These are phyloP conservation scores for Dactylorhiza incarnata DNA, from an alignment of 106 monocot species.

Conservation along the genomic window DNA sequence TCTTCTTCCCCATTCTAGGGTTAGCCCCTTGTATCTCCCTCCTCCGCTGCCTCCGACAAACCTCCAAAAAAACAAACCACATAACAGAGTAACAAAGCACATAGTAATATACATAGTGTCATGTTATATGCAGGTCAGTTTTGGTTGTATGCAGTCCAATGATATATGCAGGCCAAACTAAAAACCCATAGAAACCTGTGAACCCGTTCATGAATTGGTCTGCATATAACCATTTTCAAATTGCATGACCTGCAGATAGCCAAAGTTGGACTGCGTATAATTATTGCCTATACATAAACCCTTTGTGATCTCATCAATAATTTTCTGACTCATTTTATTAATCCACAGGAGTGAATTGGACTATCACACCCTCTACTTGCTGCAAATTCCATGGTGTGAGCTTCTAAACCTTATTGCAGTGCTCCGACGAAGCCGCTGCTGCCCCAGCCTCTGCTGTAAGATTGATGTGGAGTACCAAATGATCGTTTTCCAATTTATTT, in stretches of 20 bases:
- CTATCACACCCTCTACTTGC: neutral
- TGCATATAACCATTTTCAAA: no score
- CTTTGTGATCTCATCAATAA: neutral
- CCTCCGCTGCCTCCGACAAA: no score
- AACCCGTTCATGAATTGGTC: no score
- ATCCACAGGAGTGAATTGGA: neutral
- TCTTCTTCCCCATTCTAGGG: no score
- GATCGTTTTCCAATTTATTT: neutral
- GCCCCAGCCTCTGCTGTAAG: neutral
- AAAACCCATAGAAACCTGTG: no score
- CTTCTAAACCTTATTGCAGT: neutral
- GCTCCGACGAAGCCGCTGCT: neutral
- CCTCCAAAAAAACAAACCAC: no score
- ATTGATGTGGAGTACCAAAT: slow-evolving; percentile 1
- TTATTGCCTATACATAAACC: neutral
- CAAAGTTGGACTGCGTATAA: no score
- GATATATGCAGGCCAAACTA: no score
- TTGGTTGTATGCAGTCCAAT: no score
- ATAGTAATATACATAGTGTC: neutral
- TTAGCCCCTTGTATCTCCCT: no score
- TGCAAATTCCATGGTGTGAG: neutral
- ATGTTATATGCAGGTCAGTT: no score
- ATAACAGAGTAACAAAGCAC: neutral
- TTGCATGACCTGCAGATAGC: no score
- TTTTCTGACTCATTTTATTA: neutral